Conservation (phyloP, 306 rosid genomes). For the Carpinus viminea region DNA sequence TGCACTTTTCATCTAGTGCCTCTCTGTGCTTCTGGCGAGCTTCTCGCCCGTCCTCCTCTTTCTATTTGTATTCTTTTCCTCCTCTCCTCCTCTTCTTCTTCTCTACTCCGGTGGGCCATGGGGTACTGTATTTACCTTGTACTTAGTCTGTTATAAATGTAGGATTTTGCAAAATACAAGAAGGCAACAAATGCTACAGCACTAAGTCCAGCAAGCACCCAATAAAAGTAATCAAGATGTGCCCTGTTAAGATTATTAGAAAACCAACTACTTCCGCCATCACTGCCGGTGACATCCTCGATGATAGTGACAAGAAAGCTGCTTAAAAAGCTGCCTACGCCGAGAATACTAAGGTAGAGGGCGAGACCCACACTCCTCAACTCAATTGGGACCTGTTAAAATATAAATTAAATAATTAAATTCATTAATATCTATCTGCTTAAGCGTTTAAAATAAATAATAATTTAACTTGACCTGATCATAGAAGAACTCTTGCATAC, state of each 20-base stretch:
- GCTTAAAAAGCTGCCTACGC: conserved; percentile 61
- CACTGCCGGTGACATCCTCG: conserved; percentile 29
- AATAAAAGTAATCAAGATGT: conserved; percentile 74
- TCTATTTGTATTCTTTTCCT: no score
- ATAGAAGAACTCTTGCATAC: conserved; percentile 73
- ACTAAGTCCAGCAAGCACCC: conserved; percentile 52
- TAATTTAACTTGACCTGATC: conserved; percentile 43
- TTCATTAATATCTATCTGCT: no score
- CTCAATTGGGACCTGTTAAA: conserved; percentile 40
- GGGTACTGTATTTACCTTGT: not conserved
- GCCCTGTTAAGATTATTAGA: conserved; percentile 56
- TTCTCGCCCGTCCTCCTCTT: no score
- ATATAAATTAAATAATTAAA: no score
- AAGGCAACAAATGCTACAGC: conserved; percentile 26
- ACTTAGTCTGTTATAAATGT: conserved; percentile 21
- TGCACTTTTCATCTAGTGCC: no score
- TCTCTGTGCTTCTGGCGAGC: no score
- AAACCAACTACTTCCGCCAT: conserved; percentile 54
- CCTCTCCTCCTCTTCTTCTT: no score
- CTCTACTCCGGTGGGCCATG: no score
- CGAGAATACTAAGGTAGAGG: conserved; percentile 57
- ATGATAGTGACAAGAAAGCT: conserved; percentile 52
- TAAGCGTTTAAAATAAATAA: no score
- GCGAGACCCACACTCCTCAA: conserved; percentile 66
- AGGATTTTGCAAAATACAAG: conserved; percentile 32